Conservation (phyloP, 2,329 filamentous ascomycete species). For the Scolecobasidium constrictum region DNA sequence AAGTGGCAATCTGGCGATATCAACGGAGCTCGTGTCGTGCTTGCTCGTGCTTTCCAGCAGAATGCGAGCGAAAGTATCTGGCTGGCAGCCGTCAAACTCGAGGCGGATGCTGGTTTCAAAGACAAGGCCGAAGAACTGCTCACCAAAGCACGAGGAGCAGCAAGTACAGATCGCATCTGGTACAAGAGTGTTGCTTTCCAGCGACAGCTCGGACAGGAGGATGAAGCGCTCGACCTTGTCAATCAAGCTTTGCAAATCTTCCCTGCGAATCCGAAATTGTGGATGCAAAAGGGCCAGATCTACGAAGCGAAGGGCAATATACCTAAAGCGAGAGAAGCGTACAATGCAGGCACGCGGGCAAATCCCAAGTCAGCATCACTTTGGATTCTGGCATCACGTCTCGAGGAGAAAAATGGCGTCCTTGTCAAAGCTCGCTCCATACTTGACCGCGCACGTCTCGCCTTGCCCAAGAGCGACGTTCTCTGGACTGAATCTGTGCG, state of each 20-base stretch:
- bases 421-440: constrained; percentile 89
- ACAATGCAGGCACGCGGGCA: constrained; percentile 75
- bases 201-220: constrained; percentile 66
- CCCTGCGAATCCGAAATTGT: constrained; percentile 76
- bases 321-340: constrained; percentile 81
- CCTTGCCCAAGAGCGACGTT: constrained; percentile 71
- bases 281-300: constrained; percentile 98
- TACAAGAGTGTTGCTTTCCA: constrained; percentile 95
- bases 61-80: constrained; percentile 97
- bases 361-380: constrained; percentile 75
- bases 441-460: constrained; percentile 80
- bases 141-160: constrained; percentile 71
- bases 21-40: constrained; percentile 73
- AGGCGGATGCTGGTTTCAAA: constrained; percentile 76
- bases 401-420: constrained; percentile 77
- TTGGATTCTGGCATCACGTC: constrained; percentile 77
- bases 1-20: constrained; percentile 85
- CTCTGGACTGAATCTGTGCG: constrained; percentile 93
- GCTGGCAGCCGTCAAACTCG: constrained; percentile 90
- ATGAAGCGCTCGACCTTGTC: constrained; percentile 75
- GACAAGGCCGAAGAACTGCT: constrained; percentile 76
- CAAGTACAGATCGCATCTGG: constrained; percentile 92
- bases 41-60: constrained; percentile 84
- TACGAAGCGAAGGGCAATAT: constrained; percentile 69
- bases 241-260: constrained; percentile 81